Conservation (phyloP, 352 stramenopile species). For the Globisporangium abappressorium region DNA sequence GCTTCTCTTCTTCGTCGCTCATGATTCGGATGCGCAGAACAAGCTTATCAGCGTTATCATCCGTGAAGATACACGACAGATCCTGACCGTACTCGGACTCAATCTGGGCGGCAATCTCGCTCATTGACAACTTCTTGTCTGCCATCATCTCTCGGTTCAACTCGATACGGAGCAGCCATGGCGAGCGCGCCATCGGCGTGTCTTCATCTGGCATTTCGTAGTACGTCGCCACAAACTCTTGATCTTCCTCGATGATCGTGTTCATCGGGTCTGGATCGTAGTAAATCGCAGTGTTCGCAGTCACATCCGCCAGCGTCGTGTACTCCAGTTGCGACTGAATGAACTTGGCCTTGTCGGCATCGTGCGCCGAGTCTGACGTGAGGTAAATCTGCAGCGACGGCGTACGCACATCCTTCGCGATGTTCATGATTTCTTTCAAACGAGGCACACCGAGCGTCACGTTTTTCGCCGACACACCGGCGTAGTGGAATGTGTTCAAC, state of each 20-base stretch:
- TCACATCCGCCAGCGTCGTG: slow-evolving; percentile 96
- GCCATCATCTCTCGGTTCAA: slow-evolving; percentile 97
- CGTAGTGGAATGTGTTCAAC: slow-evolving; percentile 99
- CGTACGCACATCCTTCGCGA: slow-evolving; percentile 97
- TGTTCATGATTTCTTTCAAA: slow-evolving; percentile 99
- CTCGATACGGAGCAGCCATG: slow-evolving; percentile 98
- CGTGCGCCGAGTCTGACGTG: slow-evolving; percentile 84
- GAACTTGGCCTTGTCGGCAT: slow-evolving; percentile 86
- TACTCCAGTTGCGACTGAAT: slow-evolving; percentile 96
- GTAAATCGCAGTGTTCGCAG: slow-evolving; percentile 96
- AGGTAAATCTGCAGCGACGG: slow-evolving; percentile 96
- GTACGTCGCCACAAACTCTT: slow-evolving; percentile 97
- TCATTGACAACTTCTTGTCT: slow-evolving; percentile 97
- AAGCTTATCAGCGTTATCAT: slow-evolving; percentile 98
- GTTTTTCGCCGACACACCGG: slow-evolving; percentile 99
- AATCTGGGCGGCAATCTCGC: slow-evolving; percentile 95
- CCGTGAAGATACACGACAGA: slow-evolving; percentile 96
- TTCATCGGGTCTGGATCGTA: slow-evolving; percentile 98
- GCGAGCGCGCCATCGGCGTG: slow-evolving; percentile 90
- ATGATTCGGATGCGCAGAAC: slow-evolving; percentile 97
- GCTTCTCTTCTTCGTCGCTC: slow-evolving; percentile 91
- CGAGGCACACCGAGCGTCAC: slow-evolving; percentile 99
- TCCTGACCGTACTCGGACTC: slow-evolving; percentile 94
- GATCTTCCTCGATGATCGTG: slow-evolving; percentile 96
- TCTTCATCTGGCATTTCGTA: slow-evolving; percentile 98